phyloP scores from a whole-genome alignment of 2,329 filamentous ascomycete genomes.

The Verticillium nubilum region DNA sequence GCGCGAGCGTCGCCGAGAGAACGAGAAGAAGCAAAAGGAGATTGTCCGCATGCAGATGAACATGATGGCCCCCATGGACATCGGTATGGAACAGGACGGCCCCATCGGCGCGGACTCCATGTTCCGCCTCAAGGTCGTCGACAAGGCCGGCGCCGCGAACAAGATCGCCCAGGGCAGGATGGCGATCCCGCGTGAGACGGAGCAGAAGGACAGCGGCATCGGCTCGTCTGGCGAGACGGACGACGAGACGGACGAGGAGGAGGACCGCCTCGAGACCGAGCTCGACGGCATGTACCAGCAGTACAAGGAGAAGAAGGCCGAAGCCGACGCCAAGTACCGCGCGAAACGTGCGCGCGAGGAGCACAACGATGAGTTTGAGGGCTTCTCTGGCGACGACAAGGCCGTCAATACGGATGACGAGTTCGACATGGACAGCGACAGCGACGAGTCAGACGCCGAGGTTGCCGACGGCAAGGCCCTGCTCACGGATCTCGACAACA shows the following conservation, averaged over 20 bases:
- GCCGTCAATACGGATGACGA: slow-evolving; percentile 52
- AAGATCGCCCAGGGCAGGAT: slow-evolving; percentile 75
- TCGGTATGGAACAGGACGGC: slow-evolving; percentile 82
- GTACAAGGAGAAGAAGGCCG: slow-evolving; percentile 75
- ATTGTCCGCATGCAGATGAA: slow-evolving; percentile 96
- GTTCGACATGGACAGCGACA: slow-evolving; percentile 50
- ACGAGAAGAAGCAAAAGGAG: slow-evolving; percentile 91
- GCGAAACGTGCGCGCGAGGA: slow-evolving; percentile 84
- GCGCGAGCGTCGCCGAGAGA: slow-evolving; percentile 78
- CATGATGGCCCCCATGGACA: slow-evolving; percentile 94
- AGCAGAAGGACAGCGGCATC: slow-evolving; percentile 52
- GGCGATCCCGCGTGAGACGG: slow-evolving; percentile 56
- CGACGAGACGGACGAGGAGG: slow-evolving; percentile 69
- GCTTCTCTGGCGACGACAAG: slow-evolving; percentile 67
- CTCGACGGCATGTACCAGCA: slow-evolving; percentile 83
- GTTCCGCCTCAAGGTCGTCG: slow-evolving; percentile 78
- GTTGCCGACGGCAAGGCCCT: slow-evolving; percentile 19
- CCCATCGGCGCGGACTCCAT: slow-evolving; percentile 76
- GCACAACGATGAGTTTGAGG: slow-evolving; percentile 85
- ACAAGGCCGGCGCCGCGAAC: slow-evolving; percentile 66
- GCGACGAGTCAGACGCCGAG: slow-evolving; percentile 23
- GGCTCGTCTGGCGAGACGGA: slow-evolving; percentile 50
- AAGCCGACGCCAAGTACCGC: slow-evolving; percentile 77
- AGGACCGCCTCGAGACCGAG: slow-evolving; percentile 75
- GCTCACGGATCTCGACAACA: slow-evolving; percentile 31